phyloP scores from a whole-genome alignment of 768 basidiomycete genomes.

The Lactarius pseudohatsudake region DNA sequence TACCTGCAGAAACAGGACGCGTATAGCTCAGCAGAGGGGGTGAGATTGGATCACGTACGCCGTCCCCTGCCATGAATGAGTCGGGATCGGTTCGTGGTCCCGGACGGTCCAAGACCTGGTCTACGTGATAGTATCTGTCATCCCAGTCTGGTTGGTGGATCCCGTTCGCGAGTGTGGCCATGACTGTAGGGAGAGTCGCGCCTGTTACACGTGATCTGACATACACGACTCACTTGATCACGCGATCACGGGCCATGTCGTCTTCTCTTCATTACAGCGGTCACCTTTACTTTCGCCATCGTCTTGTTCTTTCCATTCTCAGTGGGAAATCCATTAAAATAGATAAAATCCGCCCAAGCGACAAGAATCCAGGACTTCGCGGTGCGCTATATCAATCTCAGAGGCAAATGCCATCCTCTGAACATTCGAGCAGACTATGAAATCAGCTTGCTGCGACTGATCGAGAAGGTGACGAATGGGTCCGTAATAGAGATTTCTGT shows the following conservation, averaged over 20 bases:
- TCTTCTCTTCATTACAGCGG: slow-evolving; percentile 62
- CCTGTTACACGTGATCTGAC: slow-evolving; percentile 2
- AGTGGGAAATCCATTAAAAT: slow-evolving; percentile 84
- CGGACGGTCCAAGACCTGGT: slow-evolving; percentile 79
- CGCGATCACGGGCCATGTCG: background rate
- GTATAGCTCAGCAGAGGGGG: slow-evolving; percentile 2
- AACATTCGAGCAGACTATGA: slow-evolving; percentile 73
- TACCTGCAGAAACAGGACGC: slow-evolving; percentile 49
- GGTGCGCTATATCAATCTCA: slow-evolving; percentile 45
- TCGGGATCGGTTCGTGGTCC: slow-evolving; percentile 85
- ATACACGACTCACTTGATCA: slow-evolving; percentile 12
- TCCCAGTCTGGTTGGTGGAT: slow-evolving; percentile 47
- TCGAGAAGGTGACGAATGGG: slow-evolving; percentile 93
- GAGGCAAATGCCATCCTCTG: background rate
- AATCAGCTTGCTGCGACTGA: slow-evolving; percentile 79
- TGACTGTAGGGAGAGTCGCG: background rate
- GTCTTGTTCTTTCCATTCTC: slow-evolving; percentile 85
- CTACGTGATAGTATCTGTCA: slow-evolving; percentile 75
- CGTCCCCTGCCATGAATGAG: slow-evolving; percentile 77
- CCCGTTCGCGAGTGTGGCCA: slow-evolving; percentile 37
- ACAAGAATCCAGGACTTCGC: slow-evolving; percentile 94
- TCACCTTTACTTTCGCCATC: slow-evolving; percentile 78
- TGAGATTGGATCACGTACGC: slow-evolving; percentile 46
- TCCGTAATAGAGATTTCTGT: slow-evolving; percentile 94
- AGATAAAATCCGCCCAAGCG: slow-evolving; percentile 84